Evolutionary conservation across 352 stramenopile species (phyloP), one percentile per base, ranked within the genome.

Genomic region (Globisporangium nagaii): DNA sequence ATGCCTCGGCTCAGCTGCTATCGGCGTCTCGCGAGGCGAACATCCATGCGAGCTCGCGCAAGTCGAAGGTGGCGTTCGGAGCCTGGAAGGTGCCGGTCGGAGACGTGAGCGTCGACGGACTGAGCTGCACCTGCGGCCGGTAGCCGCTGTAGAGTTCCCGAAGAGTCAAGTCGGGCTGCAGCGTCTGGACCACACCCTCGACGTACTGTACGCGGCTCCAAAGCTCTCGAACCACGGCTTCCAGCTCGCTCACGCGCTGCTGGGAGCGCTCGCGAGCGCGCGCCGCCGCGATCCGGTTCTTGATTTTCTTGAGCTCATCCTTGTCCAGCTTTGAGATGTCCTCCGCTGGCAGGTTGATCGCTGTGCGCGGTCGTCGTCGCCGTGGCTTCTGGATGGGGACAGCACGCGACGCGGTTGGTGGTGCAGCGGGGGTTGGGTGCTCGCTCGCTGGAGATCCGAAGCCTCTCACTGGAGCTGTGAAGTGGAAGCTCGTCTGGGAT

Each of bases 211-310:
- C 74, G 8, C 76, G 64, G 7, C 65, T 66, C 68, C 73, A 83
- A 31, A 88, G 68, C 53, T 81, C 70, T 10, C 68, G 72, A 12
- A 86, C 66, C 13, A 68, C 74, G 24, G 66, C 69, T 39, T 88
- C 71, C 7, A 88, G 59, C 27, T 84, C 71, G 7, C 56, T 51
- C 10, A 75, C 63, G 27, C 77, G 73, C 22, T 81, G 74, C 49
- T 85, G 71, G 5, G 78, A 71, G 11, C 78, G 75, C 37, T 68
- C 65, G 2, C 78, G 73, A 28, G 78, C 76, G 1, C 78, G 71
- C 20, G 76, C 75, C 7, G 78, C 78, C 0, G 78, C 75, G 51
- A 88, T 75, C 7, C 78, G 78, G 62, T 88, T 88, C 59, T 88
- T 88, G 46, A 82, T 70, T 48, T 80, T 80, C 57, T 77, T 71